These are phyloP conservation scores for Remersonia thermophila DNA, from an alignment of 2,329 filamentous ascomycete genomes.

Conservation along the genomic window DNA sequence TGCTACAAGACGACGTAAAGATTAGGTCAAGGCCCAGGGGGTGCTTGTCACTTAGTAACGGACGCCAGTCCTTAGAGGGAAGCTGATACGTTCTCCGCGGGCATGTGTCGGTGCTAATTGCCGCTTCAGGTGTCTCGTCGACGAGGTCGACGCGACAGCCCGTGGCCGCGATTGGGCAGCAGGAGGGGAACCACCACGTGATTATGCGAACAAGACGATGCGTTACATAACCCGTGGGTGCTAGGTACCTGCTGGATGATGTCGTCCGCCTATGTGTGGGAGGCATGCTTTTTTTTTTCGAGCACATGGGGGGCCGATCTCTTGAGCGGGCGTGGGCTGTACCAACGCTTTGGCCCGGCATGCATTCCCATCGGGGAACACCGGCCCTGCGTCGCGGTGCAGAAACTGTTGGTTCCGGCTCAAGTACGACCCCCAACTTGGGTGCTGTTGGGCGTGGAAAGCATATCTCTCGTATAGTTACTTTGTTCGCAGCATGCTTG, in stretches of 20 bases:
- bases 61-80: not conserved
- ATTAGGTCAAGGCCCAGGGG: not conserved
- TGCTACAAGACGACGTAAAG: no score
- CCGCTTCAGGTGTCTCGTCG: conserved; percentile 3
- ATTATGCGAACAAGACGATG: no score
- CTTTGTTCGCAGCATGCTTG: no score
- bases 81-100: not conserved
- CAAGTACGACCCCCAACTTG: no score
- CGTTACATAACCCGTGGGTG: no score
- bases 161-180: conserved; percentile 3
- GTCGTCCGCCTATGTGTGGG: no score
- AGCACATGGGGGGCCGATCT: conserved; percentile 2
- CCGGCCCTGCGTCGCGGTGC: conserved; percentile 10
- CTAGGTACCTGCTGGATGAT: no score
- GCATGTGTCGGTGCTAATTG: conserved; percentile 8
- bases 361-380: conserved; percentile 6
- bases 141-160: not conserved
- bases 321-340: conserved; percentile 1
- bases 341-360: not conserved
- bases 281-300: no score
- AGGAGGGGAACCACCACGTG: no score
- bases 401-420: no score
- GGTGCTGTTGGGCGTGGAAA: no score
- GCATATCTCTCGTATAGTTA: no score
- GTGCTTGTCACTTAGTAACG: conserved; percentile 1